Conservation (phyloP, 2,329 filamentous ascomycete species). For the Penicillium palitans region DNA sequence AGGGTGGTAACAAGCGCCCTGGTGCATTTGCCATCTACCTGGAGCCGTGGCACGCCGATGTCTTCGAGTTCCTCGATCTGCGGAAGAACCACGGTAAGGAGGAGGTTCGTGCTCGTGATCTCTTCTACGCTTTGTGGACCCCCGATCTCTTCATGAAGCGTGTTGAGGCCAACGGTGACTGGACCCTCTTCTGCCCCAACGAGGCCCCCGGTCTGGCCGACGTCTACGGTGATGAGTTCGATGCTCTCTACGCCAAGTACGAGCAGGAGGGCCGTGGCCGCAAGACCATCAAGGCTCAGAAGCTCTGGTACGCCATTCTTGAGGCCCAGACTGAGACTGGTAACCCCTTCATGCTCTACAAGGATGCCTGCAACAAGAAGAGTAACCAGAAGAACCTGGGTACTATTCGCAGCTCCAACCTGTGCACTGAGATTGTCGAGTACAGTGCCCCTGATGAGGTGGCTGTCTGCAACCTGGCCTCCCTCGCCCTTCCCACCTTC, state of each 20-base stretch:
- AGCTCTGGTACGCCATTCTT: slow-evolving; percentile 98
- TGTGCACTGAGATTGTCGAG: slow-evolving; percentile 98
- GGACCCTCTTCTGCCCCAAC: slow-evolving; percentile 98
- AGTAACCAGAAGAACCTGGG: slow-evolving; percentile 99
- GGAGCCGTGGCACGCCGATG: slow-evolving; percentile 97
- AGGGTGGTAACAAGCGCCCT: slow-evolving; percentile 98
- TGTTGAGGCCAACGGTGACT: slow-evolving; percentile 92
- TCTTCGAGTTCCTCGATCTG: slow-evolving; percentile 95
- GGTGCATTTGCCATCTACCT: slow-evolving; percentile 98
- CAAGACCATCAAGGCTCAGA: slow-evolving; percentile 92
- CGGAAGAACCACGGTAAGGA: slow-evolving; percentile 99
- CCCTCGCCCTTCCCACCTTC: slow-evolving; percentile 84
- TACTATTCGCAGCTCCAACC: slow-evolving; percentile 96
- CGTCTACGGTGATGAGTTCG: slow-evolving; percentile 96
- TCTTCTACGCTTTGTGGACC: slow-evolving; percentile 98
- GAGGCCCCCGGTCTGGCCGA: slow-evolving; percentile 94
- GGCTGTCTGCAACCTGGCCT: slow-evolving; percentile 96
- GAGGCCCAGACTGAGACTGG: slow-evolving; percentile 99
- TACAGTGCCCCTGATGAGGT: slow-evolving; percentile 98
- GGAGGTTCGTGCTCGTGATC: slow-evolving; percentile 91
- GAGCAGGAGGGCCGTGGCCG: slow-evolving; percentile 85
- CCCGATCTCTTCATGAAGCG: slow-evolving; percentile 99
- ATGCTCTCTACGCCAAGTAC: slow-evolving; percentile 87
- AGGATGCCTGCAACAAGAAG: slow-evolving; percentile 97
- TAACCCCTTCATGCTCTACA: slow-evolving; percentile 99